Conservation (phyloP, 495 filamentous ascomycete species). For the Neurospora sp. region DNA sequence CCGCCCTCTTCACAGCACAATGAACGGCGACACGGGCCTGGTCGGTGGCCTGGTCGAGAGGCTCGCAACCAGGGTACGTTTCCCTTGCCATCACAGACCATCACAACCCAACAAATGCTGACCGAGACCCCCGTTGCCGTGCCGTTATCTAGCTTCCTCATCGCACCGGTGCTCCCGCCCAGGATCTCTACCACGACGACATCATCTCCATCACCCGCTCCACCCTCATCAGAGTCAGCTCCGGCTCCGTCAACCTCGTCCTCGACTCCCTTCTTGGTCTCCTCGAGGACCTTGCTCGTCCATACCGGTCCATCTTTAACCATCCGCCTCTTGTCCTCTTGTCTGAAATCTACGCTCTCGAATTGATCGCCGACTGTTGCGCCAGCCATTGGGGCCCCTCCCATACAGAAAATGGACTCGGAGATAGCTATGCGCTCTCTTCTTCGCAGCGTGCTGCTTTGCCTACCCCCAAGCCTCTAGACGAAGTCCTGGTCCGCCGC, state of each 20-base stretch:
- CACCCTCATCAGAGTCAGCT: slow-evolving; percentile 50
- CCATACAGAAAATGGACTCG: background rate
- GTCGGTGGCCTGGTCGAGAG: slow-evolving; percentile 56
- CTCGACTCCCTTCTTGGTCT: slow-evolving; percentile 45
- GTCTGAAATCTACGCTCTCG: slow-evolving; percentile 50
- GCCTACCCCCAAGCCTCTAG: slow-evolving; percentile 24
- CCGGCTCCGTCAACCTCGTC: slow-evolving; percentile 41
- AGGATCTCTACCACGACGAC: slow-evolving; percentile 52
- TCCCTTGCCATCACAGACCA: background rate
- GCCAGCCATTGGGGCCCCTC: slow-evolving; percentile 41
- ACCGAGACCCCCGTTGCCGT: background rate
- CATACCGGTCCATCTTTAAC: slow-evolving; percentile 32
- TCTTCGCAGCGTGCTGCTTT: slow-evolving; percentile 13
- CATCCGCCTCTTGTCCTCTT: slow-evolving; percentile 46
- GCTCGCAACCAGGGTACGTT: slow-evolving; percentile 49
- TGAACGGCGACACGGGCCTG: slow-evolving; percentile 54
- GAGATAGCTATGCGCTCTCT: slow-evolving; percentile 9
- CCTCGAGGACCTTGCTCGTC: slow-evolving; percentile 40
- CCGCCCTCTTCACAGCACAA: slow-evolving; percentile 25
- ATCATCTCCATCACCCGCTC: slow-evolving; percentile 48
- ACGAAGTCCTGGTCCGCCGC: slow-evolving; percentile 28
- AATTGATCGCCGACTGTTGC: slow-evolving; percentile 55
- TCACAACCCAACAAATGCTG: background rate
- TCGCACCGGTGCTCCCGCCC: slow-evolving; percentile 48
- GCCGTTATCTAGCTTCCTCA: slow-evolving; percentile 44